Conservation (phyloP, 306 rosid species). For the Betula pendula region DNA sequence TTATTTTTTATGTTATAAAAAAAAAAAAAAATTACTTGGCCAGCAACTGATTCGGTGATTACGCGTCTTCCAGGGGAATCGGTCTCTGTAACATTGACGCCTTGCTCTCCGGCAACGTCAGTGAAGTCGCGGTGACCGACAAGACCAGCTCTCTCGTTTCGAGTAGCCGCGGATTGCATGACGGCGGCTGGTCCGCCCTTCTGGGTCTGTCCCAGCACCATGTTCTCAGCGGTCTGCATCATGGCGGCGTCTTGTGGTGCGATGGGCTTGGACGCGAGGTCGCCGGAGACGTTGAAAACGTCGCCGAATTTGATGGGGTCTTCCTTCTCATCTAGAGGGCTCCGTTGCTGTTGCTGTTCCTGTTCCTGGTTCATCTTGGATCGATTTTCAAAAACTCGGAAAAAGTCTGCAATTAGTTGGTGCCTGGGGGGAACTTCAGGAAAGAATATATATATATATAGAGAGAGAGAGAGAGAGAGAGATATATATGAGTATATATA, state of each 20-base stretch:
- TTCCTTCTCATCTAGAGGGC: slow-evolving; percentile 20
- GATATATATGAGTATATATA: no score
- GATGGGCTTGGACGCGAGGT: slow-evolving; percentile 53
- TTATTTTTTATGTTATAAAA: no score
- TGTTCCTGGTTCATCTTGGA: slow-evolving; percentile 62
- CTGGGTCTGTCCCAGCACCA: slow-evolving; percentile 56
- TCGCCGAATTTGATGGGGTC: slow-evolving; percentile 65
- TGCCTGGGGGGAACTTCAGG: not conserved
- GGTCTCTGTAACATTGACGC: slow-evolving; percentile 58
- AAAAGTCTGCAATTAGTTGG: not conserved
- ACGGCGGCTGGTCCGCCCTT: slow-evolving; percentile 54
- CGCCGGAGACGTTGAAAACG: slow-evolving; percentile 57
- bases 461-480: no score
- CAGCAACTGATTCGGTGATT: slow-evolving; percentile 66
- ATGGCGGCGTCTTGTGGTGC: slow-evolving; percentile 72
- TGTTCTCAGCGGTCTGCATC: slow-evolving; percentile 76
- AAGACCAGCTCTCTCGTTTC: slow-evolving; percentile 52
- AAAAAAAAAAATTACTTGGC: no score
- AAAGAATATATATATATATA: no score
- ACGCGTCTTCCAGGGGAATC: slow-evolving; percentile 52
- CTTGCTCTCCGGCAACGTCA: slow-evolving; percentile 44
- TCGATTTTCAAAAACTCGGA: not conserved
- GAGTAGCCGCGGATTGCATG: slow-evolving; percentile 70
- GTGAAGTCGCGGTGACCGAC: slow-evolving; percentile 47
- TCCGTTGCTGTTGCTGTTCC: slow-evolving; percentile 49